Evolutionary conservation across 345 rosid species (phyloP), one percentile per base, ranked within the genome.

Genomic region (Camelina neglecta): DNA sequence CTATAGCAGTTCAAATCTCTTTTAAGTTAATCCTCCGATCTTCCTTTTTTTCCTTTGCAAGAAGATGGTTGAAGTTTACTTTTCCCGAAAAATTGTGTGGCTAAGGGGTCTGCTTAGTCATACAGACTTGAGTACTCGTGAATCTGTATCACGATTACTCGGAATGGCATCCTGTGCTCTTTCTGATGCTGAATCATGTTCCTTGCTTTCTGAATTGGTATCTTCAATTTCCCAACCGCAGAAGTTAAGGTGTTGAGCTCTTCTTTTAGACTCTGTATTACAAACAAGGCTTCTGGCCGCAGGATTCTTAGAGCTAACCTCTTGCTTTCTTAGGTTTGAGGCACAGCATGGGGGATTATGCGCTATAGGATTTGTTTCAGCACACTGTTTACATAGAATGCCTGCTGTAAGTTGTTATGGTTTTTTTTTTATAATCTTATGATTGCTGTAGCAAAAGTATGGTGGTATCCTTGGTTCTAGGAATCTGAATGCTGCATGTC

Each of bases 91-190:
- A 78, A 51, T 90, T 68, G 82, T 88, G 44, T 94, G 98, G 98
- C 83, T 94, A 74, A 94, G 87, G 83, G 90, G 86, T 60, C 83
- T 94, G 54, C 72, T 92, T 79, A 86, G 79, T 82, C 96, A 94
- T 65, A 79, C 89, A 56, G 93, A 94, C 83, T 72, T 85, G 55
- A 91, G 89, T 83, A 92, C 97, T 29, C 97, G 97, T 79, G 97
- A 94, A 80, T 88, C 95, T 73, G 87, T 82, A 13, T 92, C 96
- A 31, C 96, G 96, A 65, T 83, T 94, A 71, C 93, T 94, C 68
- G 98, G 98, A 63, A 85, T 94, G 65, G 92, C 96, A 82, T 90
- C 93, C 53, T 92, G 97, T 83, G 84, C 89, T 77, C 90, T 90
- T 72, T 78, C 93, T 15, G 65, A 75, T 50, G 6, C 84, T 29